Evolutionary conservation across 179 eudicot genomes (phyloP).

Genomic region (Pouteria campechiana): DNA sequence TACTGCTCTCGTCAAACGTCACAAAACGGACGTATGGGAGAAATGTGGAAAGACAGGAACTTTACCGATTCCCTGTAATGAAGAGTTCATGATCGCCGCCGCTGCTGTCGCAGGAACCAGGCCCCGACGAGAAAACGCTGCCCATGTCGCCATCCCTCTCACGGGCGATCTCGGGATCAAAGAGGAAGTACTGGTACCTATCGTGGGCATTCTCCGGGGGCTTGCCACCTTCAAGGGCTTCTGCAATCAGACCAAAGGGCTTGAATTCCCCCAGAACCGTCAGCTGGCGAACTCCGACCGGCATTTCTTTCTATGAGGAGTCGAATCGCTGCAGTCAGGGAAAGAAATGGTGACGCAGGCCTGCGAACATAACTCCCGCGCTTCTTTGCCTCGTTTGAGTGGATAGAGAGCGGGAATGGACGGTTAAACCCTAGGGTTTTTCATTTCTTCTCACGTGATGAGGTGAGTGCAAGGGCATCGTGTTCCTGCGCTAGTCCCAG

Average conservation of each 20-base stretch:
- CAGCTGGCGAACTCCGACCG: slow-evolving; percentile 52
- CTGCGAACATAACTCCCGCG: no score
- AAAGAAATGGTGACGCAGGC: no score
- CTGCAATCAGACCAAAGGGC: slow-evolving; percentile 78
- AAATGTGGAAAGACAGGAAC: neutral
- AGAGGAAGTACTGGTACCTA: slow-evolving; percentile 64
- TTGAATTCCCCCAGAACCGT: slow-evolving; percentile 78
- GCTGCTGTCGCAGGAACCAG: slow-evolving; percentile 17
- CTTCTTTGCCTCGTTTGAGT: no score
- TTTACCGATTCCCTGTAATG: slow-evolving; percentile 70
- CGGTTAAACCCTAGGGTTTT: no score
- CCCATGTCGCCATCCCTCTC: slow-evolving; percentile 25
- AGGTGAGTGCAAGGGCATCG: no score
- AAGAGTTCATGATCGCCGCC: slow-evolving; percentile 76
- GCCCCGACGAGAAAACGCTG: slow-evolving; percentile 8
- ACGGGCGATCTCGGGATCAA: slow-evolving; percentile 43
- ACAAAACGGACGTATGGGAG: neutral
- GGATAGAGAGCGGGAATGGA: no score
- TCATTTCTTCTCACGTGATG: no score
- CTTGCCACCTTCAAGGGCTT: slow-evolving; percentile 70
- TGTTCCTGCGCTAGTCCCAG: no score
- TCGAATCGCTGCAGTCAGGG: no score
- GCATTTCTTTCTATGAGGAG: no score
- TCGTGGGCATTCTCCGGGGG: slow-evolving; percentile 30
- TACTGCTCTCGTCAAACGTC: neutral